These are phyloP conservation scores for barrel medic (Medicago truncatula) DNA, from an alignment of 306 rosid species.

Conservation along the genomic window DNA sequence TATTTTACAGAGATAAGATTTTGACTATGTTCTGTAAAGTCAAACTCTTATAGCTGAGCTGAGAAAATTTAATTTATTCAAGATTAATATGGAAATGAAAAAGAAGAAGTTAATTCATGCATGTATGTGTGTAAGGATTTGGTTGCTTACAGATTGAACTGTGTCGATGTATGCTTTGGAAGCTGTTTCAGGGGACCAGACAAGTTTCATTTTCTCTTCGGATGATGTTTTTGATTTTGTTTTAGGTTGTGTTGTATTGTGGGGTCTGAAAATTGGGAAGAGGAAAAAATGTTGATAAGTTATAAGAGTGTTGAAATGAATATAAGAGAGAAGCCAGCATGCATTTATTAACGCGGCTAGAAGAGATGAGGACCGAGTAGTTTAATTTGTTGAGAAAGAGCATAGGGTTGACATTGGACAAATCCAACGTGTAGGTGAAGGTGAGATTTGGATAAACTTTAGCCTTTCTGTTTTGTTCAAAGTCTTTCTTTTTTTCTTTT, in stretches of 20 bases:
- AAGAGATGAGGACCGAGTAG: not conserved
- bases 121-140: not conserved
- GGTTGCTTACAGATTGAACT: slow-evolving; percentile 70
- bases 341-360: not conserved
- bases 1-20: too few relatives aligned
- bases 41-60: too few relatives aligned
- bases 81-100: not conserved
- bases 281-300: not conserved
- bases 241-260: not conserved
- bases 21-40: too few relatives aligned
- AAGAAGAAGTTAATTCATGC: too few relatives aligned
- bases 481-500: not conserved
- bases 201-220: slow-evolving; percentile 63
- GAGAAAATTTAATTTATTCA: not conserved
- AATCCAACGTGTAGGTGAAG: slow-evolving; percentile 57
- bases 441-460: slow-evolving; percentile 41
- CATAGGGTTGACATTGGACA: slow-evolving; percentile 57
- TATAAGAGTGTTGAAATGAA: not conserved
- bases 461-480: not conserved
- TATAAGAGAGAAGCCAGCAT: not conserved
- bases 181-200: slow-evolving; percentile 92
- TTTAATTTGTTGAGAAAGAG: not conserved
- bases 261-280: not conserved
- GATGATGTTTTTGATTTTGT: not conserved
- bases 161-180: slow-evolving; percentile 92